These are phyloP conservation scores for Hericium erinaceus DNA, from an alignment of 768 basidiomycete genomes.

Conservation along the genomic window DNA sequence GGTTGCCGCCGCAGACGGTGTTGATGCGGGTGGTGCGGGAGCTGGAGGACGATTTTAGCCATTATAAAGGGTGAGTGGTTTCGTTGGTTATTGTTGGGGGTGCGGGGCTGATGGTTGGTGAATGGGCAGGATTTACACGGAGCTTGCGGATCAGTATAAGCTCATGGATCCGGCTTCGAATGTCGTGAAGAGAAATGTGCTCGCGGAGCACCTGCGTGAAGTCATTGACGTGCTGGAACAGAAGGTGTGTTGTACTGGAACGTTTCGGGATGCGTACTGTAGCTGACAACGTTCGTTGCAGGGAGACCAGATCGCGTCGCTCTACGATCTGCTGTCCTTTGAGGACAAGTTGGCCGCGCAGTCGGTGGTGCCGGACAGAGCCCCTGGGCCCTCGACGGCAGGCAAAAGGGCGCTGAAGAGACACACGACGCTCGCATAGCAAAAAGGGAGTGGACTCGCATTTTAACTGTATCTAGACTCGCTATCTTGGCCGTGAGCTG, in stretches of 20 bases:
- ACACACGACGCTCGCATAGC: no score
- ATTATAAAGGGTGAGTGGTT: constrained; percentile 80
- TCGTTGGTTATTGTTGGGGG: no score
- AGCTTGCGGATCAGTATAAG: constrained; percentile 90
- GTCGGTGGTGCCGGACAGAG: constrained; percentile 12
- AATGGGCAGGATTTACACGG: constrained; percentile 69
- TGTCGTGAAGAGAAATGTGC: constrained; percentile 70
- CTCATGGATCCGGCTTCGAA: constrained; percentile 78
- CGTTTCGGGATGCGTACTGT: no score
- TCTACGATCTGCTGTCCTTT: constrained; percentile 78
- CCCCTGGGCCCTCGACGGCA: no score
- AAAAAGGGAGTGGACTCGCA: no score
- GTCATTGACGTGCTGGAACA: constrained; percentile 88
- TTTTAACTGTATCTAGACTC: no score
- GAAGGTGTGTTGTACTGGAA: constrained; percentile 45
- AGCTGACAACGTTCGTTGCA: constrained; percentile 19
- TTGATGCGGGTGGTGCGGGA: constrained; percentile 75
- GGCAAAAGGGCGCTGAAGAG: no score
- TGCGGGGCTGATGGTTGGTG: not conserved
- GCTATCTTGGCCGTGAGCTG: no score
- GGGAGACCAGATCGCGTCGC: constrained; percentile 91
- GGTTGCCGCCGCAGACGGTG: constrained; percentile 80
- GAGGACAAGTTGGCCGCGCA: constrained; percentile 45
- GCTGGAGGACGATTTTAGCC: constrained; percentile 90
- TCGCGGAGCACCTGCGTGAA: constrained; percentile 83